Percentiles rank a stretch among this genome's conserved stretches.
These are phyloP conservation scores for Malus domestica DNA, from an alignment of 306 rosid genomes.

Conservation along the genomic window DNA sequence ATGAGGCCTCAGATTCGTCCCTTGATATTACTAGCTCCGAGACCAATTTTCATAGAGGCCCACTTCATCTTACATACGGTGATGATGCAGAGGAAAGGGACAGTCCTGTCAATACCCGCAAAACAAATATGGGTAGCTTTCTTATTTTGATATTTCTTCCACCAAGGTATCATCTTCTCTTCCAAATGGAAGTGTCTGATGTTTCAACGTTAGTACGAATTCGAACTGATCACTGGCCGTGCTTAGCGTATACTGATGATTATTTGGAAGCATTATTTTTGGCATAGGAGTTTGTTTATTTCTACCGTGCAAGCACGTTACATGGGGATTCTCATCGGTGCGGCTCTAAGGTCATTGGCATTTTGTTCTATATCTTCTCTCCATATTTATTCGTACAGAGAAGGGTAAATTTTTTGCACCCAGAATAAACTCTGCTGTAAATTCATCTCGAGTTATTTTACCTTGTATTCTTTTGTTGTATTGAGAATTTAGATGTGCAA, in stretches of 20 bases:
- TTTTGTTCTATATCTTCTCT: constrained; percentile 9
- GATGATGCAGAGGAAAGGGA: constrained; percentile 47
- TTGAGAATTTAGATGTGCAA: neutral
- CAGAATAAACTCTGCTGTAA: constrained; percentile 12
- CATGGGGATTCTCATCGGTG: neutral
- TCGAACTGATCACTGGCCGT: constrained; percentile 95
- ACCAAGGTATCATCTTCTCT: constrained; percentile 92
- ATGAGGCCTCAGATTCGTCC: constrained; percentile 32
- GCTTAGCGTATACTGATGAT: constrained; percentile 94
- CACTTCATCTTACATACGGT: constrained; percentile 66
- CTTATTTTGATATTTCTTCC: constrained; percentile 85
- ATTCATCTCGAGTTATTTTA: constrained; percentile 2
- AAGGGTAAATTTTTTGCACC: constrained; percentile 18
- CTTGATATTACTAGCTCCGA: constrained; percentile 25
- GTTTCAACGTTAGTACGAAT: constrained; percentile 82
- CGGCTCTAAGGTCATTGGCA: neutral
- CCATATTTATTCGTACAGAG: constrained; percentile 9
- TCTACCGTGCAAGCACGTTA: neutral
- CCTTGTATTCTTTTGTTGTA: constrained; percentile 8
- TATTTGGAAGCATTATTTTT: constrained; percentile 86
- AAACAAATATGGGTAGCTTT: constrained; percentile 61
- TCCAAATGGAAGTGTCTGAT: constrained; percentile 87
- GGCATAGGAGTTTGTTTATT: constrained; percentile 24
- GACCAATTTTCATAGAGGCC: constrained; percentile 38
- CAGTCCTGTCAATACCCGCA: constrained; percentile 24